phyloP scores from a whole-genome alignment of 2,329 filamentous ascomycete genomes.

The Sphaceloma murrayae region DNA sequence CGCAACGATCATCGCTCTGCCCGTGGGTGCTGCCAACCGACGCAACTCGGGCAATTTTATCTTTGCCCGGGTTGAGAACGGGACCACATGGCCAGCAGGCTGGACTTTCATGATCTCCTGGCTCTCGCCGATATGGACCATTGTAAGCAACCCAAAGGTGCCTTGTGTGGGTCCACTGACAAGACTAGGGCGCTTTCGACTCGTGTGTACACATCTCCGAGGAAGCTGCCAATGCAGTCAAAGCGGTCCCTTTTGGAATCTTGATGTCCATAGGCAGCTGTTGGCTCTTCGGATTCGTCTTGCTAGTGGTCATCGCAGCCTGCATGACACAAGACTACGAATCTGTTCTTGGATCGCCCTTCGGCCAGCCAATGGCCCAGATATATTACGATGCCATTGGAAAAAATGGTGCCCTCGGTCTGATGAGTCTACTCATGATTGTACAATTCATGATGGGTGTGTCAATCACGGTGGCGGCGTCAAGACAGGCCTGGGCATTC shows the following conservation, averaged over 20 bases:
- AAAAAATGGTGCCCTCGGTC: slow-evolving; percentile 48
- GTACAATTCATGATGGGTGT: slow-evolving; percentile 55
- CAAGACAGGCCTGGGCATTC: slow-evolving; percentile 46
- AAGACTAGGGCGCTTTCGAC: slow-evolving; percentile 43
- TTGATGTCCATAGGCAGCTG: slow-evolving; percentile 48
- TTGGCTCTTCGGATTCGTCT: slow-evolving; percentile 49
- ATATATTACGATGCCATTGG: slow-evolving; percentile 54
- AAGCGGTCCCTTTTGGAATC: slow-evolving; percentile 51
- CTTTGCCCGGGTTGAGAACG: slow-evolving; percentile 48
- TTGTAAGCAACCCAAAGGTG: slow-evolving; percentile 23
- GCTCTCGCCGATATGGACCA: slow-evolving; percentile 54
- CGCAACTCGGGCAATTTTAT: slow-evolving; percentile 43
- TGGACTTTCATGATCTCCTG: slow-evolving; percentile 50
- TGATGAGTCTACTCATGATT: slow-evolving; percentile 51
- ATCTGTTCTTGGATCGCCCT: slow-evolving; percentile 40
- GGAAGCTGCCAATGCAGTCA: slow-evolving; percentile 51
- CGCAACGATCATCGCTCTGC: slow-evolving; percentile 48
- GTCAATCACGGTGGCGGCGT: slow-evolving; percentile 49
- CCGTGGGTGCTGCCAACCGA: slow-evolving; percentile 34
- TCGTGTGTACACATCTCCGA: slow-evolving; percentile 51
- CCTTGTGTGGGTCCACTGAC: slow-evolving; percentile 16
- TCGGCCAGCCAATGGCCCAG: slow-evolving; percentile 52
- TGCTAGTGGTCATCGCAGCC: slow-evolving; percentile 48
- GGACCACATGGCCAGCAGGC: slow-evolving; percentile 43
- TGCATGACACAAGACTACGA: slow-evolving; percentile 47